Base-by-base conservation (phyloP, 2,329 filamentous ascomycete genomes). In the Calonectria honghensis region DNA sequence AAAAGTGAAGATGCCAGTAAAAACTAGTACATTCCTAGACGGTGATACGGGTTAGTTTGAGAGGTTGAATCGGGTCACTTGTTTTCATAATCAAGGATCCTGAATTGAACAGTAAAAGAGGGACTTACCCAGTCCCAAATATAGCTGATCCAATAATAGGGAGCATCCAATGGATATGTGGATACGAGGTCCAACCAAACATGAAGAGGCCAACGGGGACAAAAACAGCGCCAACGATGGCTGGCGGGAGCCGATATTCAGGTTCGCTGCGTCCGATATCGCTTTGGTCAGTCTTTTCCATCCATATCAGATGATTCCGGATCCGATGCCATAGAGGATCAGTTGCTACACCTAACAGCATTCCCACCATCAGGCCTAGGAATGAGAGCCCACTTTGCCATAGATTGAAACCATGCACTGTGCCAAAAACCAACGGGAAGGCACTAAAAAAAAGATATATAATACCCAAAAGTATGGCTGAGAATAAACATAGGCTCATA, bases 401-500 rank as follows among this genome's bases (percentile, higher is more conserved):
- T 11, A 95, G 87, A 68, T 91, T 92, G 86, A 98, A 96, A 27
- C 90, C 92, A 82, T 97, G 93, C 64, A 94, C 92, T 52, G 89
- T 90, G 31, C 88, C 83, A 81, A 98, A 98, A 18, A 98, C 92
- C 52, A 97, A 87, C 5, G 93, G 91, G 80, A 98, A 98, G 0
- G 96, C 95, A 27, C 95, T 95, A 83, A 98, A 97, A 87, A 97
- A 98, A 45, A 98, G 91, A 83, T 98, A 98, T 2, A 98, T 86
- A 54, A 97, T 94, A 6, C 96, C 96, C 10, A 98, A 88, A 20
- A 98, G 87, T 68, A 98, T 91, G 50, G 95, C 95, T 0, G 94
- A 95, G 79, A 96, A 94, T 24, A 97, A 85, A 84, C 95, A 96
- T 29, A 98, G 91, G 78, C 92, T 92, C 72, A 96, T 87, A 74